These are phyloP conservation scores for Collybia sordida DNA, from an alignment of 768 basidiomycete species.

Conservation along the genomic window DNA sequence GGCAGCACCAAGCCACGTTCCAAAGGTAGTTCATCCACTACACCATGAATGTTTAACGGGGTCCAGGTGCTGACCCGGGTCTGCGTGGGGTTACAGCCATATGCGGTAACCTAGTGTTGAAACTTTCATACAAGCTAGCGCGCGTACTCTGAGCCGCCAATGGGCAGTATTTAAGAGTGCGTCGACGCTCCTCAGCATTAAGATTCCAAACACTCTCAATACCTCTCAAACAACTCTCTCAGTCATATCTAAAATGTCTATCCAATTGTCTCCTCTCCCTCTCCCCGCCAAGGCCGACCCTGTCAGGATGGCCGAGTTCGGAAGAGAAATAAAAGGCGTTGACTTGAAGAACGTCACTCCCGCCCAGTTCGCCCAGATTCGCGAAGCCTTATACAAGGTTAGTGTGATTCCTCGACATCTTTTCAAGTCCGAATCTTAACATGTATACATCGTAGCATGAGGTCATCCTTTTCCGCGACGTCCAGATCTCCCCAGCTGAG, in stretches of 20 bases:
- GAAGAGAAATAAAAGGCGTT: constrained; percentile 73
- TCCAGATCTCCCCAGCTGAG: constrained; percentile 70
- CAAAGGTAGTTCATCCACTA: too few relatives aligned
- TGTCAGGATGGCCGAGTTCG: constrained; percentile 67
- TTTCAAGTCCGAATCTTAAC: neutral
- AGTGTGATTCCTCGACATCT: constrained; percentile 7
- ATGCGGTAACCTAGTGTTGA: too few relatives aligned
- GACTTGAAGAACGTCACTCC: constrained; percentile 61
- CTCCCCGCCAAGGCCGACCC: constrained; percentile 73
- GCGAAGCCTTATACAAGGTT: constrained; percentile 77
- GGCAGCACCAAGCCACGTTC: too few relatives aligned
- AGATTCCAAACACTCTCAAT: neutral
- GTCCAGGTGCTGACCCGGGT: too few relatives aligned
- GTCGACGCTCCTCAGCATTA: too few relatives aligned
- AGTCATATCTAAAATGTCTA: constrained; percentile 47
- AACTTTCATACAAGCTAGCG: too few relatives aligned
- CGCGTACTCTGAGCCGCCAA: too few relatives aligned
- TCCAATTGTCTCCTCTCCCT: constrained; percentile 64
- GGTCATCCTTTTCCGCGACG: constrained; percentile 71
- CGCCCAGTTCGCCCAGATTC: constrained; percentile 65
- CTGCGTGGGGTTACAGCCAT: too few relatives aligned
- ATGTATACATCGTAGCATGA: constrained; percentile 48
- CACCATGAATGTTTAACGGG: too few relatives aligned
- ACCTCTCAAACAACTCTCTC: neutral
- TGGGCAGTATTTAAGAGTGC: too few relatives aligned